Percentiles rank a stretch among this genome's conserved stretches.
Conservation (phyloP, 169 alveolate genomes). For the Cyclospora cayetanensis region DNA sequence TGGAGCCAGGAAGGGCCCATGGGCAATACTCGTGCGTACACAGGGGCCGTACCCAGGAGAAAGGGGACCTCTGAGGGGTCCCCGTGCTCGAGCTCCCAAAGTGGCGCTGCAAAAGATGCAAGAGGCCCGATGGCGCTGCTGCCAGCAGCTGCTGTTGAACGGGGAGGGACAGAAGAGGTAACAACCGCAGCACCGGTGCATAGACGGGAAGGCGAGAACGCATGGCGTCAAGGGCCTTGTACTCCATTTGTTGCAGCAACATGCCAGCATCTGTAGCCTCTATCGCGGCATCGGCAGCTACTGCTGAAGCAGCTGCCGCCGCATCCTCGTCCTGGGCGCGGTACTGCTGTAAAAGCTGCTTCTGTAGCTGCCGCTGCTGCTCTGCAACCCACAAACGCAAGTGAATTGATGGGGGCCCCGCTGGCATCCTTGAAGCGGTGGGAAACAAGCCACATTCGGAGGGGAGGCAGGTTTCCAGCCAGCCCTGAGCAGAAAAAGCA, state of each 20-base stretch:
- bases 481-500: not conserved
- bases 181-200: constrained; percentile 5
- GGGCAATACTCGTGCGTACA: too few species aligned
- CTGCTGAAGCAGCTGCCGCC: not conserved
- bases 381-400: not conserved
- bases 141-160: constrained; percentile 43
- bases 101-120: constrained; percentile 3
- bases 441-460: not conserved
- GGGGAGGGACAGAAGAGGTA: not conserved
- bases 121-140: not conserved
- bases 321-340: constrained; percentile 7
- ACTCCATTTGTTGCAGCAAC: constrained; percentile 32
- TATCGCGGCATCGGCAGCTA: not conserved
- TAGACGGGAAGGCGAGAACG: not conserved
- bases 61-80: not conserved
- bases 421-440: constrained; percentile 21
- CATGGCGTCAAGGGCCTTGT: constrained; percentile 16
- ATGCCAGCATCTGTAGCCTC: not conserved
- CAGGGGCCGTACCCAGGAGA: constrained; percentile 5
- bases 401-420: constrained; percentile 4
- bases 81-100: not conserved
- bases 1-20: too few species aligned
- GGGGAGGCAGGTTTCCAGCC: not conserved
- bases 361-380: constrained; percentile 23
- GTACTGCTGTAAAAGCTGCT: constrained; percentile 3